Evolutionary conservation across 1,284 basidiomycete species (phyloP).

Genomic region (Singerocomus inundabilis): DNA sequence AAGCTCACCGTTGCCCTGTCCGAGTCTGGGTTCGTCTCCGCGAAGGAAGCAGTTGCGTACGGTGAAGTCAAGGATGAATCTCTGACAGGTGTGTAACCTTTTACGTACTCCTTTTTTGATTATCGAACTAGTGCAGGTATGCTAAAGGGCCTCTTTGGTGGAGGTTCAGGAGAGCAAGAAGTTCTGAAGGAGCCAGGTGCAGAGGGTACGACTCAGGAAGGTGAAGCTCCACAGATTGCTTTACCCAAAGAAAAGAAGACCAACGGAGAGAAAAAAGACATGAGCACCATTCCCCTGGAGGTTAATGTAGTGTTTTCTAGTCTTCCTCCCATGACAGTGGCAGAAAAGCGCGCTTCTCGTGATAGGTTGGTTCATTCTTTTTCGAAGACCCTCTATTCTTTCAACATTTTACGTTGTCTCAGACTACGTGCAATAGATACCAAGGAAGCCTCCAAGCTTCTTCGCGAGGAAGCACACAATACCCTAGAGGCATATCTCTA

Average conservation of each 20-base stretch:
- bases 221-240: conserved; percentile 16
- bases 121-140: conserved; percentile 50
- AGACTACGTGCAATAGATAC: conserved; percentile 80
- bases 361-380: conserved; percentile 47
- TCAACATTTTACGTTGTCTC: conserved; percentile 3
- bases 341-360: conserved; percentile 70
- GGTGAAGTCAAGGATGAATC: conserved; percentile 79
- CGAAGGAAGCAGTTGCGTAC: conserved; percentile 72
- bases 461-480: conserved; percentile 90
- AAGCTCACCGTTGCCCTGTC: conserved; percentile 81
- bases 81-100: conserved; percentile 54
- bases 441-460: conserved; percentile 74
- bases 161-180: conserved; percentile 37
- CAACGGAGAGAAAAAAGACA: conserved; percentile 39
- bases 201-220: conserved; percentile 27
- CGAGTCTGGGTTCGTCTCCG: conserved; percentile 80
- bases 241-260: conserved; percentile 38
- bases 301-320: conserved; percentile 62
- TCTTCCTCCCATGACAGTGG: conserved; percentile 67
- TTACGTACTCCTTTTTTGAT: conserved; percentile 1
- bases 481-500: conserved; percentile 92
- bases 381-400: neutral
- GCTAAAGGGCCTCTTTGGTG: conserved; percentile 83
- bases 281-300: conserved; percentile 60
- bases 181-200: conserved; percentile 18